Evolutionary conservation across 352 stramenopile species (phyloP).

Genomic region (Phytophthora sp.): DNA sequence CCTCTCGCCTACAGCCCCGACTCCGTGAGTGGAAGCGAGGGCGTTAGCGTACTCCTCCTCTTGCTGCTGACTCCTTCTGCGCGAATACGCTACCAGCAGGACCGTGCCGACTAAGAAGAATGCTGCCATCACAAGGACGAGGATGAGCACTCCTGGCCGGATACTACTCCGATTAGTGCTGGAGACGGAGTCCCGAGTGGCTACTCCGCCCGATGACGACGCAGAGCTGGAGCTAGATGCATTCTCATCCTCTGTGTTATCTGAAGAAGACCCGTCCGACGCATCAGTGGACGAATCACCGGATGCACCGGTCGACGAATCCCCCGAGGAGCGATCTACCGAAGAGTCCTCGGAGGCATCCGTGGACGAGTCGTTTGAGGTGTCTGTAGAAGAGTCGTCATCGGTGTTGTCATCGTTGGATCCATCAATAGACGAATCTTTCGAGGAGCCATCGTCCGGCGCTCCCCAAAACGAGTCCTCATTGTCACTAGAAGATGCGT

Average conservation of each 20-base stretch:
- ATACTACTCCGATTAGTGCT: slow-evolving; percentile 33
- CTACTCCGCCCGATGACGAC: slow-evolving; percentile 9
- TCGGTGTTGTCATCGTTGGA: slow-evolving; percentile 4
- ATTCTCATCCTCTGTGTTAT: slow-evolving; percentile 4
- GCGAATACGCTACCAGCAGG: slow-evolving; percentile 62
- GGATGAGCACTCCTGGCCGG: slow-evolving; percentile 56
- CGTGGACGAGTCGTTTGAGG: slow-evolving; percentile 4
- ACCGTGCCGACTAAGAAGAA: slow-evolving; percentile 66
- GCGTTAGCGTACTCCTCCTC: slow-evolving; percentile 46
- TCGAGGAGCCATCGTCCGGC: not conserved
- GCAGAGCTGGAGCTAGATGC: slow-evolving; percentile 12
- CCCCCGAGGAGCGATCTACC: too few species aligned
- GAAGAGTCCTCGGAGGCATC: slow-evolving; percentile 13
- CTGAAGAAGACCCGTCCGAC: slow-evolving; percentile 12
- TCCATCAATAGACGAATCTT: slow-evolving; percentile 1
- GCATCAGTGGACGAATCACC: slow-evolving; percentile 6
- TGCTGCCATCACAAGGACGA: slow-evolving; percentile 62
- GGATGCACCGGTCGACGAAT: slow-evolving; percentile 9
- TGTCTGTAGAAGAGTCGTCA: slow-evolving; percentile 6
- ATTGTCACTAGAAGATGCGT: slow-evolving; percentile 17
- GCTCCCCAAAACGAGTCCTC: slow-evolving; percentile 15
- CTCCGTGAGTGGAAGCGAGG: slow-evolving; percentile 39
- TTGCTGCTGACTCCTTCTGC: slow-evolving; percentile 66
- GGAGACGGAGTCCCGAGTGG: slow-evolving; percentile 19
- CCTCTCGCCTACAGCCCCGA: slow-evolving; percentile 20